Conservation (phyloP, 495 filamentous ascomycete genomes). For the Xylona heveae region DNA sequence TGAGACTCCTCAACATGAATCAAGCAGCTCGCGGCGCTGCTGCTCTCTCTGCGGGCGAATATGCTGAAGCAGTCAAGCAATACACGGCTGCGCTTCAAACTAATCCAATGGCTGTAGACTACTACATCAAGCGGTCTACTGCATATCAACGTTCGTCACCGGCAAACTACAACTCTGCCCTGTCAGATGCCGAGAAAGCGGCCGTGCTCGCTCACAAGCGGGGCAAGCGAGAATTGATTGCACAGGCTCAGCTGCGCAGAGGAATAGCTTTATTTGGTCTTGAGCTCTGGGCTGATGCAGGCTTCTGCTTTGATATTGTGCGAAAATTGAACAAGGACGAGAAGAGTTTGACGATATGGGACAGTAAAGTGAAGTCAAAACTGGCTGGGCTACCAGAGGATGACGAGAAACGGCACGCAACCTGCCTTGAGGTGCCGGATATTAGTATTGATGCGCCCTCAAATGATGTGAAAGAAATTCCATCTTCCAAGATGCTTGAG, state of each 20-base stretch:
- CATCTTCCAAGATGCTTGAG: too few relatives aligned
- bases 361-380: slow-evolving; percentile 28
- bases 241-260: slow-evolving; percentile 60
- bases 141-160: slow-evolving; percentile 49
- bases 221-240: slow-evolving; percentile 59
- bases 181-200: slow-evolving; percentile 64
- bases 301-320: slow-evolving; percentile 36
- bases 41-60: slow-evolving; percentile 43
- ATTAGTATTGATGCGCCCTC: too few relatives aligned
- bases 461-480: too few relatives aligned
- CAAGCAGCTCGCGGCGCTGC: slow-evolving; percentile 37
- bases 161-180: slow-evolving; percentile 30
- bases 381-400: slow-evolving; percentile 22
- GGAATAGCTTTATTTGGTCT: slow-evolving; percentile 51
- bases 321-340: slow-evolving; percentile 23
- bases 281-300: slow-evolving; percentile 54
- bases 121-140: slow-evolving; percentile 74
- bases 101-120: slow-evolving; percentile 47
- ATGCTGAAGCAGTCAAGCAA: slow-evolving; percentile 39
- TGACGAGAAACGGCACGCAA: slow-evolving; percentile 33
- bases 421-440: slow-evolving; percentile 41
- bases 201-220: slow-evolving; percentile 47
- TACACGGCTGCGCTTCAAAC: slow-evolving; percentile 55
- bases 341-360: slow-evolving; percentile 36
- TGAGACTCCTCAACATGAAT: too few relatives aligned